Evolutionary conservation across 1,139 yeast genomes (phyloP).

Genomic region (Blastobotrys arbuscula): DNA sequence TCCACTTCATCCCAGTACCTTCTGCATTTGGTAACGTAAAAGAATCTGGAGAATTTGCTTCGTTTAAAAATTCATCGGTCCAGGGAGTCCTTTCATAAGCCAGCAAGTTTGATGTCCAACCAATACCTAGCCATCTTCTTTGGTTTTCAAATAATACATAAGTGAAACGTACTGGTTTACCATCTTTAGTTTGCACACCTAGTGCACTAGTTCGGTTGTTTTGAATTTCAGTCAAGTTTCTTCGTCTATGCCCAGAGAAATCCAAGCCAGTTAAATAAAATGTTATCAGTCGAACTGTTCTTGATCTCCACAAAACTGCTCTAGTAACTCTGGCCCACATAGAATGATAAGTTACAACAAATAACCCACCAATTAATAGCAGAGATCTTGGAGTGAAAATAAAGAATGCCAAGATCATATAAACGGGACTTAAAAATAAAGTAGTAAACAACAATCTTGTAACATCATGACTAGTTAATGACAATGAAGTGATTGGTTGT

Average conservation of each 20-base stretch:
- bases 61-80: slow-evolving; percentile 94
- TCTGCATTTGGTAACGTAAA: slow-evolving; percentile 77
- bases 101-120: slow-evolving; percentile 90
- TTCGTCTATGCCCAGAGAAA: slow-evolving; percentile 50
- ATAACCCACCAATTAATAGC: slow-evolving; percentile 54
- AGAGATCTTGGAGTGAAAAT: slow-evolving; percentile 67
- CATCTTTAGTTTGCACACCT: slow-evolving; percentile 52
- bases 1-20: slow-evolving; percentile 72
- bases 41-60: slow-evolving; percentile 66
- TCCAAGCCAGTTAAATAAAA: slow-evolving; percentile 86
- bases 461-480: slow-evolving; percentile 69
- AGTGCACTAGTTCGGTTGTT: slow-evolving; percentile 31
- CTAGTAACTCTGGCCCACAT: slow-evolving; percentile 77
- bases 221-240: slow-evolving; percentile 23
- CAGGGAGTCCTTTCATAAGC: slow-evolving; percentile 93
- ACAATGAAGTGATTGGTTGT: slow-evolving; percentile 67
- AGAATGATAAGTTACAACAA: slow-evolving; percentile 77
- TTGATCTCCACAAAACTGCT: slow-evolving; percentile 76
- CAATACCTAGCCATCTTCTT: slow-evolving; percentile 95
- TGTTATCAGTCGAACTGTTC: slow-evolving; percentile 59
- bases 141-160: slow-evolving; percentile 94
- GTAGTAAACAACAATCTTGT: slow-evolving; percentile 77
- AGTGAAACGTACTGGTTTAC: slow-evolving; percentile 76
- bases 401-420: slow-evolving; percentile 62
- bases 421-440: slow-evolving; percentile 76